Conservation (phyloP, 2,329 filamentous ascomycete species). For the Ophiostoma populinum region DNA sequence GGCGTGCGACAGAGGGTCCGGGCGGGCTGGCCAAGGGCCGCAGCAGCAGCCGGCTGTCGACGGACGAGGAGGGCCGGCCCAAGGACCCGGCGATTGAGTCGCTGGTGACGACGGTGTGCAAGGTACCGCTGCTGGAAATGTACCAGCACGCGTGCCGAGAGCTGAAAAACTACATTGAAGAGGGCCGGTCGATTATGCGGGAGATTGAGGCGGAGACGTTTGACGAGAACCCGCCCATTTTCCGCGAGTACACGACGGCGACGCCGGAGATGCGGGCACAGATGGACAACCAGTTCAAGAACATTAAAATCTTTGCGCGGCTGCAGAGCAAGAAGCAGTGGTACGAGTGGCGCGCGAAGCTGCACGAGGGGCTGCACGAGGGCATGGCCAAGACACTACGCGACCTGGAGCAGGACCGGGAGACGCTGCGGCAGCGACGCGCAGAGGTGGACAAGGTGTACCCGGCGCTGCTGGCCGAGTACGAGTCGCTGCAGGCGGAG, state of each 20-base stretch:
- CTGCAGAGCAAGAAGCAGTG: slow-evolving; percentile 88
- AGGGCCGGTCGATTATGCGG: slow-evolving; percentile 75
- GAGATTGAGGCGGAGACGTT: slow-evolving; percentile 82
- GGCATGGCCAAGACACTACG: slow-evolving; percentile 59
- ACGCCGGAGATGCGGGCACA: slow-evolving; percentile 64
- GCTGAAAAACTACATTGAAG: slow-evolving; percentile 89
- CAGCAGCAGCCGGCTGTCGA: slow-evolving; percentile 13
- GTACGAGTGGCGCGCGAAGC: slow-evolving; percentile 94
- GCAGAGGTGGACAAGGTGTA: slow-evolving; percentile 48
- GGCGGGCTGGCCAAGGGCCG: slow-evolving; percentile 19
- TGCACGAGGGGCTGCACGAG: slow-evolving; percentile 64
- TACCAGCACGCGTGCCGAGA: slow-evolving; percentile 94
- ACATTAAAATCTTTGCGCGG: slow-evolving; percentile 83
- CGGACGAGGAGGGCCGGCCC: slow-evolving; percentile 15
- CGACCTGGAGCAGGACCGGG: slow-evolving; percentile 60
- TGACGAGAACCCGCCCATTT: slow-evolving; percentile 78
- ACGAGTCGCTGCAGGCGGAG: slow-evolving; percentile 44
- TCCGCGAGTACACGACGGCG: slow-evolving; percentile 79
- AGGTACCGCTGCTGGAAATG: slow-evolving; percentile 78
- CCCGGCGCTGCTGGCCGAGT: slow-evolving; percentile 43
- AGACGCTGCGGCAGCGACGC: slow-evolving; percentile 49
- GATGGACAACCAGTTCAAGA: slow-evolving; percentile 96
- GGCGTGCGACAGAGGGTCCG: slow-evolving; percentile 64
- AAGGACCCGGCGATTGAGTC: slow-evolving; percentile 35
- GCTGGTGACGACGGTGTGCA: slow-evolving; percentile 79